A percentile compares a stretch with the other conserved stretches of the same genome.
These are phyloP conservation scores for Leptographium flavum DNA, from an alignment of 2,329 filamentous ascomycete species.

Conservation along the genomic window DNA sequence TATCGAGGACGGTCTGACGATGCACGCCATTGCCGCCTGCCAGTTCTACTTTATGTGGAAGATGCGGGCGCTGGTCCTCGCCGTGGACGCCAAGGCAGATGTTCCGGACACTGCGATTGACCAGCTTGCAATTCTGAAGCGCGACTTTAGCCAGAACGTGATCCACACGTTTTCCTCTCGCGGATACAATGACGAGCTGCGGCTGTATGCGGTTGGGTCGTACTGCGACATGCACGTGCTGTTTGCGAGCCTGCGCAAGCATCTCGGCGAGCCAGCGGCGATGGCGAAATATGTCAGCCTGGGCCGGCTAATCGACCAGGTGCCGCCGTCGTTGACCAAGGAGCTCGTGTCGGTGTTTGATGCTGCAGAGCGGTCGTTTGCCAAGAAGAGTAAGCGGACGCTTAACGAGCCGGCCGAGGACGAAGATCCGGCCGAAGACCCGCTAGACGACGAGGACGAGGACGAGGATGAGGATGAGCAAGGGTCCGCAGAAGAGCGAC, in stretches of 20 bases:
- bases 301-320: conserved; percentile 50
- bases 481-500: conserved; percentile 44
- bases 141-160: conserved; percentile 45
- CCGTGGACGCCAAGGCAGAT: conserved; percentile 38
- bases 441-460: conserved; percentile 43
- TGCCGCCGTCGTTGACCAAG: conserved; percentile 47
- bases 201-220: conserved; percentile 59
- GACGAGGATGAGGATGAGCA: conserved; percentile 52
- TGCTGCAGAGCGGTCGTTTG: conserved; percentile 60
- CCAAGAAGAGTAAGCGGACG: conserved; percentile 51
- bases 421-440: conserved; percentile 55
- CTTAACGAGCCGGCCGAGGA: conserved; percentile 54
- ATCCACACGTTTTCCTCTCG: conserved; percentile 55
- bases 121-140: conserved; percentile 38
- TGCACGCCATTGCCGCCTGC: conserved; percentile 59
- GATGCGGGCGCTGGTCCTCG: conserved; percentile 42
- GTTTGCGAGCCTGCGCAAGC: conserved; percentile 56
- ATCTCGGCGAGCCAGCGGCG: conserved; percentile 28
- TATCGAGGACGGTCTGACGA: conserved; percentile 65
- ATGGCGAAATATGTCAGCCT: conserved; percentile 39
- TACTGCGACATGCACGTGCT: conserved; percentile 72
- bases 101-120: conserved; percentile 46
- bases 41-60: conserved; percentile 97
- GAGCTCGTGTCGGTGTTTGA: conserved; percentile 67
- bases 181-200: conserved; percentile 61